A percentile compares a stretch with the other conserved stretches of the same genome.
phyloP scores from a whole-genome alignment of 257 asterid genomes.

The Fraxinus cuspidata region DNA sequence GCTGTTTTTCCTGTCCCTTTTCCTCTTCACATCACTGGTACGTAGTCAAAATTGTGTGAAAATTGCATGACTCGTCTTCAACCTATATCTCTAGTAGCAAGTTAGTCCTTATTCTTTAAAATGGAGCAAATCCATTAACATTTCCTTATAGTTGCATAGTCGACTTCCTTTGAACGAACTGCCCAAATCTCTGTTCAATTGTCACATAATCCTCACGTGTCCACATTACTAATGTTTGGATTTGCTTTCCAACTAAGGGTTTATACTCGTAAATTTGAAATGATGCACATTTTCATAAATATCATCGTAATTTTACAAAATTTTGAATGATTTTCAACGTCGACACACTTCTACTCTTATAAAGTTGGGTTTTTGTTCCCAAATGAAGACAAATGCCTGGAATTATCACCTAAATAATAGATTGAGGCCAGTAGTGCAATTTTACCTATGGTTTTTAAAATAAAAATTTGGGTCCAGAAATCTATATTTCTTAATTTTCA shows the following conservation, averaged over 20 bases:
- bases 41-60: background rate
- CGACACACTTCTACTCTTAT: background rate
- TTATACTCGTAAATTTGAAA: background rate
- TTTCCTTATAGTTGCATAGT: background rate
- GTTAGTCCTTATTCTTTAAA: background rate
- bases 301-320: background rate
- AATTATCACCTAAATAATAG: background rate
- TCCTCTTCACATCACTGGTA: slow-evolving; percentile 66
- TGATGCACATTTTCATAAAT: no score
- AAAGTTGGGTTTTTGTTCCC: background rate
- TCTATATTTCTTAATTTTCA: background rate
- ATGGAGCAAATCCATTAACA: background rate
- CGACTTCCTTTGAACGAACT: background rate
- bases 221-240: background rate
- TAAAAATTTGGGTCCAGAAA: background rate
- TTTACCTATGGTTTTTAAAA: background rate
- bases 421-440: background rate
- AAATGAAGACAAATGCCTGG: no score
- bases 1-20: slow-evolving; percentile 70
- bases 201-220: background rate
- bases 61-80: background rate
- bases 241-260: background rate
- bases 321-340: no score
- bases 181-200: background rate
- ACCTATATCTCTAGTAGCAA: background rate